Evolutionary conservation across 2,329 filamentous ascomycete species (phyloP).

Genomic region (Fusarium caatingaense): DNA sequence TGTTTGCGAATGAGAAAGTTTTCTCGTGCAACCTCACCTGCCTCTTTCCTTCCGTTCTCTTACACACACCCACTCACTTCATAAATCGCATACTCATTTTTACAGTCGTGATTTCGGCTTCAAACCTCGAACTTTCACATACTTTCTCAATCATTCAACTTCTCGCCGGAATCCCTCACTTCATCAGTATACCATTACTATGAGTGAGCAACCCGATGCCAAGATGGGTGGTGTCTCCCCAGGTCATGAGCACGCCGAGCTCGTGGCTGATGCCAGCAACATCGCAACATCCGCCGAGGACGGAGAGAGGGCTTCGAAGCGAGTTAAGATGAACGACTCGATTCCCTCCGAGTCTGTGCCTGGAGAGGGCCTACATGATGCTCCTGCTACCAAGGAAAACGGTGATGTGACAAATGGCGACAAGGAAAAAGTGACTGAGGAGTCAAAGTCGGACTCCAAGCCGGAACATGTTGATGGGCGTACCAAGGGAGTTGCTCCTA

Average conservation of each 20-base stretch:
- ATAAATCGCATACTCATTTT: constrained; percentile 10
- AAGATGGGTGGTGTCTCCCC: constrained; percentile 39
- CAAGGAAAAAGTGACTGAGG: constrained; percentile 26
- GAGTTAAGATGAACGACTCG: constrained; percentile 63
- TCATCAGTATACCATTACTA: constrained; percentile 17
- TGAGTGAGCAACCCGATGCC: constrained; percentile 46
- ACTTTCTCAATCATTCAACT: neutral
- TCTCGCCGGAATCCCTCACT: neutral
- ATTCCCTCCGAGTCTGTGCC: constrained; percentile 28
- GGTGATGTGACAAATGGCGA: constrained; percentile 31
- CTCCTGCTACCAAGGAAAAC: constrained; percentile 27
- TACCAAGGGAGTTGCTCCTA: constrained; percentile 71
- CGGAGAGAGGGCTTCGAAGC: constrained; percentile 65
- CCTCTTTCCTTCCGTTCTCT: constrained; percentile 4
- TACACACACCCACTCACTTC: constrained; percentile 8
- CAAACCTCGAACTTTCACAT: neutral
- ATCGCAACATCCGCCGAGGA: constrained; percentile 11
- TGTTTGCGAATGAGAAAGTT: neutral
- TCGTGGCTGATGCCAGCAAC: constrained; percentile 34
- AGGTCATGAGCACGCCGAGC: constrained; percentile 26
- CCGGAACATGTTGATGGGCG: constrained; percentile 44
- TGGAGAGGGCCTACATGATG: constrained; percentile 38
- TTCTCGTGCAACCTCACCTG: neutral
- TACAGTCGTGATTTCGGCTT: neutral
- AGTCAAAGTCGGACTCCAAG: constrained; percentile 15